phyloP scores from a whole-genome alignment of 2,329 filamentous ascomycete genomes.

The Cladobotryum protrusum region DNA sequence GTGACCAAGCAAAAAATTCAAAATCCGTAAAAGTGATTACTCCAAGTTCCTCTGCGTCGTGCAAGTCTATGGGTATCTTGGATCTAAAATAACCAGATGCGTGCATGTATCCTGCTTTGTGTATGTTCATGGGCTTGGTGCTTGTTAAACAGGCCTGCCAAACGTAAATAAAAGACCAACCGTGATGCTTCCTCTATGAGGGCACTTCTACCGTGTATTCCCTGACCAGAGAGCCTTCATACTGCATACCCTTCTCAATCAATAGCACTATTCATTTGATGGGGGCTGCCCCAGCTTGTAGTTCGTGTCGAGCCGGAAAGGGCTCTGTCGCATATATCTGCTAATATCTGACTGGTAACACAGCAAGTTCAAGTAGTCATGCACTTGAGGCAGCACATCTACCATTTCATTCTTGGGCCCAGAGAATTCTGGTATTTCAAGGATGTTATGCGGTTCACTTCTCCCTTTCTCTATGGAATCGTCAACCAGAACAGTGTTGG shows the following conservation, averaged over 20 bases:
- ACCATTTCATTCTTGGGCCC: slow-evolving; percentile 36
- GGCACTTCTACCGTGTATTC: too few relatives aligned
- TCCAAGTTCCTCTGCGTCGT: neutral
- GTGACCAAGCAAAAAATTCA: slow-evolving; percentile 2
- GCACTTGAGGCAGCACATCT: slow-evolving; percentile 50
- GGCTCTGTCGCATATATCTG: slow-evolving; percentile 46
- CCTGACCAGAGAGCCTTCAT: neutral
- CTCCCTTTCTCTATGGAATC: slow-evolving; percentile 76
- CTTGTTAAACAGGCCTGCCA: too few relatives aligned
- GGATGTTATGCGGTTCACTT: slow-evolving; percentile 75
- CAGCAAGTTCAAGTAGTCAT: slow-evolving; percentile 54
- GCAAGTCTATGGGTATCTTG: neutral
- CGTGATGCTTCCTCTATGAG: too few relatives aligned
- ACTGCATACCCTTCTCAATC: neutral
- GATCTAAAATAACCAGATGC: neutral
- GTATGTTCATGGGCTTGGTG: too few relatives aligned
- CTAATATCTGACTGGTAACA: slow-evolving; percentile 55
- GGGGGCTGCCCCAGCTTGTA: slow-evolving; percentile 17
- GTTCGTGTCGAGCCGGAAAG: slow-evolving; percentile 38
- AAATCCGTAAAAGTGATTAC: slow-evolving; percentile 6
- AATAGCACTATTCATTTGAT: neutral
- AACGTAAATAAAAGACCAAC: too few relatives aligned
- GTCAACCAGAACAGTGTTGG: slow-evolving; percentile 85
- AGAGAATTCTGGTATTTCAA: slow-evolving; percentile 73
- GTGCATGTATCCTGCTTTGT: neutral